Evolutionary conservation across 2,329 filamentous ascomycete species (phyloP).

Genomic region (Colletotrichum somersetense): DNA sequence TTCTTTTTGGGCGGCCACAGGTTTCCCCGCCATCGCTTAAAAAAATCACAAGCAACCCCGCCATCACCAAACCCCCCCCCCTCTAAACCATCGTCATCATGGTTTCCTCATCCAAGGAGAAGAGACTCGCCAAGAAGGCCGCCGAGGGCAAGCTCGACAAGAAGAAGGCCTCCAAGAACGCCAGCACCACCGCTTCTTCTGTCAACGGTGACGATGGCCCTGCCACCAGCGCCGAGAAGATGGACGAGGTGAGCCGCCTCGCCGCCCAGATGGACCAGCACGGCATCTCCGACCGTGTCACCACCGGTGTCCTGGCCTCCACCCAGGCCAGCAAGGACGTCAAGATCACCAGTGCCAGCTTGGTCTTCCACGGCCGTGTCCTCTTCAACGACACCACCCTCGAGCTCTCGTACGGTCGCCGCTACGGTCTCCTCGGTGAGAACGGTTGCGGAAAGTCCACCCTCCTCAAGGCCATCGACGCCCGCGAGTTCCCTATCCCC

Average conservation of each 20-base stretch:
- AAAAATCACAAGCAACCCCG: slow-evolving; percentile 36
- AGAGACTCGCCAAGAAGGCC: slow-evolving; percentile 78
- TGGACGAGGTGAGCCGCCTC: slow-evolving; percentile 87
- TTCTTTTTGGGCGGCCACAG: slow-evolving; percentile 28
- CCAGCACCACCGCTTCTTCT: slow-evolving; percentile 66
- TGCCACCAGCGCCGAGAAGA: slow-evolving; percentile 78
- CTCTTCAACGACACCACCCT: slow-evolving; percentile 94
- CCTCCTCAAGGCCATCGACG: slow-evolving; percentile 93
- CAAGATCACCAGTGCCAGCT: slow-evolving; percentile 92
- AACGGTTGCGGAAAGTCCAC: slow-evolving; percentile 99
- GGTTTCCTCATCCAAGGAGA: slow-evolving; percentile 76
- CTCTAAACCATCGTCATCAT: slow-evolving; percentile 62
- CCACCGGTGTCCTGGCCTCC: slow-evolving; percentile 94
- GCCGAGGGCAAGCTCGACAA: slow-evolving; percentile 76
- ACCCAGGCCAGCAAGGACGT: slow-evolving; percentile 89
- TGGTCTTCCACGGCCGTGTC: slow-evolving; percentile 98
- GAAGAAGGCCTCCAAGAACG: slow-evolving; percentile 75
- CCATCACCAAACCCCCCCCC: slow-evolving; percentile 21
- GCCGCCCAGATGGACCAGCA: slow-evolving; percentile 95
- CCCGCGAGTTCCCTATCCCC: slow-evolving; percentile 94
- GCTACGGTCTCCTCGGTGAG: slow-evolving; percentile 96
- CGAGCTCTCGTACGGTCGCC: slow-evolving; percentile 91
- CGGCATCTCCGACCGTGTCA: slow-evolving; percentile 96
- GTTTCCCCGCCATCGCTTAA: slow-evolving; percentile 42
- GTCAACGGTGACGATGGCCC: slow-evolving; percentile 80